Evolutionary conservation across 768 basidiomycete genomes (phyloP).

Genomic region (Trametes gibbosa): DNA sequence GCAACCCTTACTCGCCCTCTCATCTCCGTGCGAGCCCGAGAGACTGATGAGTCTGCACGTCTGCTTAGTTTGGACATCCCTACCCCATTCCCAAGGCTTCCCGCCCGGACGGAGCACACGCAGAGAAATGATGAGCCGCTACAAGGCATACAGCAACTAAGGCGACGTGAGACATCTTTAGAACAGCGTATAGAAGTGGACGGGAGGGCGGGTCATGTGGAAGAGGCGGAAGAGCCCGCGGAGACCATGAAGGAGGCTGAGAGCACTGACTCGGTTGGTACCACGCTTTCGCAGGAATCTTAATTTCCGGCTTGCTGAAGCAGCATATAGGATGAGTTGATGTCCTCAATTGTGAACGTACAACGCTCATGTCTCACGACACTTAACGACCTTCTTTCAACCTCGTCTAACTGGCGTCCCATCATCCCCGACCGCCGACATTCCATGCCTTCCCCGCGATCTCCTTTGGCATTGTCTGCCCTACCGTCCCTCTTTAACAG

Average conservation of each 20-base stretch:
- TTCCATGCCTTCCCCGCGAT: conserved; percentile 48
- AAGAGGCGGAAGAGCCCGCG: not conserved
- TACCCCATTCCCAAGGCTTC: conserved; percentile 17
- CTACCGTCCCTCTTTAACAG: conserved; percentile 21
- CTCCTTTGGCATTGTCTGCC: conserved; percentile 6
- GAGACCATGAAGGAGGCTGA: not conserved
- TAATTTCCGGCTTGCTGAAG: not conserved
- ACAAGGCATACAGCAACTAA: conserved; percentile 3
- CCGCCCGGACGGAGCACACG: not conserved
- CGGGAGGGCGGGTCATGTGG: no score
- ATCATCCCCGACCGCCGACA: conserved; percentile 60
- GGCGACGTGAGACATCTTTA: no score
- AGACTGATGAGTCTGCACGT: not conserved
- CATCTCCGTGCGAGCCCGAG: not conserved
- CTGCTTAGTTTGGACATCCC: conserved; percentile 13
- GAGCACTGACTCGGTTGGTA: not conserved
- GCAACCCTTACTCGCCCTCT: conserved; percentile 16
- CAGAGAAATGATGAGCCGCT: conserved; percentile 13
- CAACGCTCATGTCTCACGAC: conserved; percentile 75
- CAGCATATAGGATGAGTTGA: conserved; percentile 49
- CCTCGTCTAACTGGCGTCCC: conserved; percentile 47
- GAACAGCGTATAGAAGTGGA: no score
- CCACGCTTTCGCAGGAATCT: not conserved
- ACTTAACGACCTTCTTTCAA: conserved; percentile 64
- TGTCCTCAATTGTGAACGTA: conserved; percentile 71